Evolutionary conservation across 2,329 filamentous ascomycete genomes (phyloP).

Genomic region (Sporothrix dimorphospora): DNA sequence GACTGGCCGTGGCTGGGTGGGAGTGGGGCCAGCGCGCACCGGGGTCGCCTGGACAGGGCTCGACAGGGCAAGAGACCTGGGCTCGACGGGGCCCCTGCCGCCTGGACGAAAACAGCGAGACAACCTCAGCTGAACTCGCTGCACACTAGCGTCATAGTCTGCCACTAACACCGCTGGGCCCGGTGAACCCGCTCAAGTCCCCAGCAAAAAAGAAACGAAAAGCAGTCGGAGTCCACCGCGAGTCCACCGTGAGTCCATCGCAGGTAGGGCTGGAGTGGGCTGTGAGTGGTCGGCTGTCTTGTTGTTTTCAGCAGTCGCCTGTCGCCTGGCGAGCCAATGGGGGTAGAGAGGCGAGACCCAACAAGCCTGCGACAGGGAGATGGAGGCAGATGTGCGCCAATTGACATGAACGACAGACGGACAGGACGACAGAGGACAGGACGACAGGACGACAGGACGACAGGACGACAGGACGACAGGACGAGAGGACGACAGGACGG

Average conservation of each 20-base stretch:
- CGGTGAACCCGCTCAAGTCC: too few relatives aligned
- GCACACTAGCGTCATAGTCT: conserved; percentile 25
- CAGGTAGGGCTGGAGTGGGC: not conserved
- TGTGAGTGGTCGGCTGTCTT: not conserved
- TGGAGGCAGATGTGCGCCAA: too few relatives aligned
- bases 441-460: too few relatives aligned
- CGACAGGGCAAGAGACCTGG: not conserved
- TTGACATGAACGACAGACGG: not conserved
- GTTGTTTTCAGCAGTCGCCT: not conserved
- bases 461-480: too few relatives aligned
- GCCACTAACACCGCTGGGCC: conserved; percentile 14
- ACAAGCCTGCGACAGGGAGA: not conserved
- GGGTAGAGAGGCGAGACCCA: not conserved
- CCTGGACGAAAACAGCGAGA: not conserved
- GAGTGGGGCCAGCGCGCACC: not conserved
- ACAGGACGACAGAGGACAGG: too few relatives aligned
- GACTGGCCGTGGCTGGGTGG: conserved; percentile 6
- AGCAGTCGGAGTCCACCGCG: too few relatives aligned
- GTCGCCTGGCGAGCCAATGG: not conserved
- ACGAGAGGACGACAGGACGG: too few relatives aligned
- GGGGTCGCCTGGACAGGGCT: too few relatives aligned
- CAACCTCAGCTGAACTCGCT: conserved; percentile 28
- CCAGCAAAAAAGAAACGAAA: not conserved
- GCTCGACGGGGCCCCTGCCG: not conserved
- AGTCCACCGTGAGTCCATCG: too few relatives aligned